Evolutionary conservation across 176 grass and related monocot species (phyloP).

Genomic region (Oryza meridionalis): DNA sequence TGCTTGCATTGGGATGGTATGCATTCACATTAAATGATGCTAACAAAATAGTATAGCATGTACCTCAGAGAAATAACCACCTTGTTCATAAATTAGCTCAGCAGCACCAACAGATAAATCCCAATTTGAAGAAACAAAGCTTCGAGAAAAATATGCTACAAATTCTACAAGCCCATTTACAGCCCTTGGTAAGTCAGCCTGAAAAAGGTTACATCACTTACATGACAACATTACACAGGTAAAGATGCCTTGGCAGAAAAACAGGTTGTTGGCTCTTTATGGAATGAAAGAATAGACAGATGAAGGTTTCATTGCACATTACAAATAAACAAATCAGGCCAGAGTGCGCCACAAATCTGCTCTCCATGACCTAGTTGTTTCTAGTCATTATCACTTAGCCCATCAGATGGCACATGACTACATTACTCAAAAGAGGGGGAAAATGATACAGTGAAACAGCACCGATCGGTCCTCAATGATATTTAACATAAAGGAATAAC

Average conservation of each 20-base stretch:
- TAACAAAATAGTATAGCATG: conserved; percentile 41
- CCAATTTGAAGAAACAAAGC: conserved; percentile 56
- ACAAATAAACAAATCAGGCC: conserved; percentile 21
- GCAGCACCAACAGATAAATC: conserved; percentile 40
- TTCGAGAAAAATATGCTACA: conserved; percentile 60
- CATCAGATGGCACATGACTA: neutral
- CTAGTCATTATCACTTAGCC: neutral
- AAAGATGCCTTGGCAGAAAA: conserved; percentile 3
- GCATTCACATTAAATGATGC: conserved; percentile 16
- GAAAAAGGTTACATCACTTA: conserved; percentile 24
- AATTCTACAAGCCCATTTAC: conserved; percentile 58
- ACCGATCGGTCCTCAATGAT: neutral
- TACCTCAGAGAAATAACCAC: conserved; percentile 68
- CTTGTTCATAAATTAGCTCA: conserved; percentile 55
- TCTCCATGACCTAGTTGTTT: neutral
- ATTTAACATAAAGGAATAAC: neutral
- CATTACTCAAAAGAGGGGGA: conserved; percentile 6
- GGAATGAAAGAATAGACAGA: neutral
- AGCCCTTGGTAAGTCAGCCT: conserved; percentile 49
- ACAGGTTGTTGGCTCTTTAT: neutral
- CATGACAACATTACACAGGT: conserved; percentile 8
- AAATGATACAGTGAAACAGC: neutral
- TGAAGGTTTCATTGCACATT: neutral
- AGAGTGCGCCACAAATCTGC: conserved; percentile 17
- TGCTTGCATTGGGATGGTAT: conserved; percentile 21